These are phyloP conservation scores for Skeletonema grethae DNA, from an alignment of 108 stramenopile species.

Conservation along the genomic window DNA sequence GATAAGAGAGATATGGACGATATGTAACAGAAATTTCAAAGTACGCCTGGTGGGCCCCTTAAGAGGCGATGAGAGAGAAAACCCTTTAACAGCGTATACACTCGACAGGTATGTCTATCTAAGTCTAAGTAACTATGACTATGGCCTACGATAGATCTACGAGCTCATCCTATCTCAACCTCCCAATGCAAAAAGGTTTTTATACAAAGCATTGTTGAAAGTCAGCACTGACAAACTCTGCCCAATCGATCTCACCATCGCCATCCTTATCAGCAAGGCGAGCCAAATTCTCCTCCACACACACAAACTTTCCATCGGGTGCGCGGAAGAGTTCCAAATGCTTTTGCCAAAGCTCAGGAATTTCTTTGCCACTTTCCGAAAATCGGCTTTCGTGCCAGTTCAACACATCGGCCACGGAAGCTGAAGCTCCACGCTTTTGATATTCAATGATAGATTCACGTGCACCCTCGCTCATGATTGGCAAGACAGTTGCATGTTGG, in stretches of 20 bases:
- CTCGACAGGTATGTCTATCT: too few relatives aligned
- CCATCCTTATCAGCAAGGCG: slow-evolving; percentile 15
- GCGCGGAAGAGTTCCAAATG: slow-evolving; percentile 20
- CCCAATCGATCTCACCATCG: slow-evolving; percentile 19
- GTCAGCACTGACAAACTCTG: slow-evolving; percentile 15
- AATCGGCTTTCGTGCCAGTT: slow-evolving; percentile 20
- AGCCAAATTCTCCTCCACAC: slow-evolving; percentile 8
- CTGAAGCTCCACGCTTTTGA: slow-evolving; percentile 9
- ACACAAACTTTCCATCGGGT: slow-evolving; percentile 9
- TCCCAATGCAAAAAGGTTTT: too few relatives aligned
- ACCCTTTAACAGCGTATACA: too few relatives aligned
- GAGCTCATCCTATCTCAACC: too few relatives aligned
- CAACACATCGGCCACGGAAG: slow-evolving; percentile 15
- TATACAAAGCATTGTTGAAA: slow-evolving; percentile 4
- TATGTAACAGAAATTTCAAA: too few relatives aligned
- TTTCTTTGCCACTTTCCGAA: slow-evolving; percentile 12
- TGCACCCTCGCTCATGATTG: slow-evolving; percentile 19
- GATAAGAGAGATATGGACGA: too few relatives aligned
- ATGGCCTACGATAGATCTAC: too few relatives aligned
- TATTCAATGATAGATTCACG: slow-evolving; percentile 19
- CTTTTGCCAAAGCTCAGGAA: slow-evolving; percentile 27
- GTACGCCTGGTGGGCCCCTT: too few relatives aligned
- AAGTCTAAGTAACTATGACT: too few relatives aligned
- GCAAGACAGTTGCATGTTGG: slow-evolving; percentile 16
- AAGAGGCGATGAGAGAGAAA: too few relatives aligned